These are phyloP conservation scores for Coix lacrymajobi DNA, from an alignment of 176 grass and related monocot genomes.

Conservation along the genomic window DNA sequence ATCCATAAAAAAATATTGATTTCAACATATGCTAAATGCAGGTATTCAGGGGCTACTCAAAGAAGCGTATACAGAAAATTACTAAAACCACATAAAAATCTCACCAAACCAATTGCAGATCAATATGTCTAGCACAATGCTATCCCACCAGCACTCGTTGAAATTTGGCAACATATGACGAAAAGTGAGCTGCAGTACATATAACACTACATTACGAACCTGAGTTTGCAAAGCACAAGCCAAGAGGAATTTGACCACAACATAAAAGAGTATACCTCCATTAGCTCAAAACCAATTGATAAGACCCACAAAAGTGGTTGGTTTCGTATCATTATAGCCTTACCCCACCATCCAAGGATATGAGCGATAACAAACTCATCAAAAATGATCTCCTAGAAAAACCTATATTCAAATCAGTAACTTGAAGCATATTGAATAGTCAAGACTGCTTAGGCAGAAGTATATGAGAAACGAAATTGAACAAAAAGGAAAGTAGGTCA, in stretches of 20 bases:
- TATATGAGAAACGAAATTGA: constrained; percentile 22
- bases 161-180: constrained; percentile 99
- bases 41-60: background rate
- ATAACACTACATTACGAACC: constrained; percentile 17
- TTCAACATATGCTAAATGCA: background rate
- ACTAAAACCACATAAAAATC: constrained; percentile 25
- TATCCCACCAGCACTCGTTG: constrained; percentile 99
- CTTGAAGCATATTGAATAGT: constrained; percentile 46
- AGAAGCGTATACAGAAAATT: background rate
- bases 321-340: constrained; percentile 99
- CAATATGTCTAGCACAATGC: constrained; percentile 90
- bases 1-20: background rate
- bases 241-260: constrained; percentile 17
- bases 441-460: background rate
- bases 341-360: constrained; percentile 99
- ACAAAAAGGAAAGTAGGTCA: constrained; percentile 30
- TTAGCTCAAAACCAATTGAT: constrained; percentile 96
- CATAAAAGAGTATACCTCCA: constrained; percentile 61
- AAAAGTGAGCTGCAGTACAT: constrained; percentile 82
- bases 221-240: background rate
- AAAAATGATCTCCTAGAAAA: constrained; percentile 96
- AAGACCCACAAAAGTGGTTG: constrained; percentile 98
- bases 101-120: constrained; percentile 99
- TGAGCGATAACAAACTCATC: constrained; percentile 99
- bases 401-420: constrained; percentile 79